A percentile compares a stretch with the other conserved stretches of the same genome.
These are phyloP conservation scores for Penicillium pancosmium DNA, from an alignment of 495 filamentous ascomycete genomes.

Conservation along the genomic window DNA sequence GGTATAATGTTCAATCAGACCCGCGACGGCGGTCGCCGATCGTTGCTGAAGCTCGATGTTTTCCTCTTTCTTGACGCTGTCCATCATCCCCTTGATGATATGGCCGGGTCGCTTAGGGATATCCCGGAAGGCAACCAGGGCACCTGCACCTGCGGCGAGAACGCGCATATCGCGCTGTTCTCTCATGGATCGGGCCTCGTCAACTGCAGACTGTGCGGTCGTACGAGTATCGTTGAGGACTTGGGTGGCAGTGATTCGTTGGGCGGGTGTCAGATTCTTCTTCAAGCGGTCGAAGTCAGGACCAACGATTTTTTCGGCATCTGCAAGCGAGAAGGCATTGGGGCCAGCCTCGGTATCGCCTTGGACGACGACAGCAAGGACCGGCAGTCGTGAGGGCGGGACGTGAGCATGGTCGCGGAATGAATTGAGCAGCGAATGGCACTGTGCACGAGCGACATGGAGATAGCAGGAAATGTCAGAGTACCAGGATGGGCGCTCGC, in stretches of 20 bases:
- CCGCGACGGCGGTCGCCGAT: conserved; percentile 79
- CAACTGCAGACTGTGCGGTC: conserved; percentile 68
- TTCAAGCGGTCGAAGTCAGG: conserved; percentile 86
- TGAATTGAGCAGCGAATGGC: conserved; percentile 81
- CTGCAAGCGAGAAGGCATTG: conserved; percentile 82
- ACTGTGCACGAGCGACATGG: conserved; percentile 85
- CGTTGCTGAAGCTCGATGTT: conserved; percentile 87
- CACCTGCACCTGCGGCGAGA: conserved; percentile 81
- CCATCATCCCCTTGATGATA: conserved; percentile 96
- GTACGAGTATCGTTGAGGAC: conserved; percentile 73
- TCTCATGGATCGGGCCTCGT: conserved; percentile 76
- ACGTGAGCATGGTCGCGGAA: conserved; percentile 88
- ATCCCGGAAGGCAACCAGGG: conserved; percentile 79
- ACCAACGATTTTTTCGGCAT: conserved; percentile 82
- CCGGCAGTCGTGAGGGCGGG: conserved; percentile 68
- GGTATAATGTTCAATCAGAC: conserved; percentile 84
- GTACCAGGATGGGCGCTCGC: conserved; percentile 78
- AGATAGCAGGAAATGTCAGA: conserved; percentile 86
- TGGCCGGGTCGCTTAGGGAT: conserved; percentile 88
- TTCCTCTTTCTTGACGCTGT: conserved; percentile 94
- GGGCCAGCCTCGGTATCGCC: conserved; percentile 88
- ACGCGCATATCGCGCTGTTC: conserved; percentile 84
- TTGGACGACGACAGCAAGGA: conserved; percentile 85
- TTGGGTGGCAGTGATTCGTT: conserved; percentile 76
- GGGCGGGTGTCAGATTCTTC: conserved; percentile 78